Percentiles rank a stretch among this genome's conserved stretches.
These are phyloP conservation scores for Mycena citricolor DNA, from an alignment of 1,284 basidiomycete species.

Conservation along the genomic window DNA sequence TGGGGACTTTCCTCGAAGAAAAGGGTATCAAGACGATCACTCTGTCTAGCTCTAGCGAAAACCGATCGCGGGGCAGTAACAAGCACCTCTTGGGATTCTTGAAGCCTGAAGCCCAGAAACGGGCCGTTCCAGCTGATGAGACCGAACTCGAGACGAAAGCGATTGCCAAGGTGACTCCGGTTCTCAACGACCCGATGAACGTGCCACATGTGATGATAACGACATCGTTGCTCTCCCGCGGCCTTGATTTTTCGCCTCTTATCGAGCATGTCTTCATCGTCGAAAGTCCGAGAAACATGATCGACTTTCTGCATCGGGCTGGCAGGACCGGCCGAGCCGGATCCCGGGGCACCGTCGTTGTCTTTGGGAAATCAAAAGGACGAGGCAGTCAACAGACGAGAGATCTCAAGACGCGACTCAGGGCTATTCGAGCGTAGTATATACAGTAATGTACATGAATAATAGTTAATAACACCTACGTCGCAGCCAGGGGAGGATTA, in stretches of 20 bases:
- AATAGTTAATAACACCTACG: no score
- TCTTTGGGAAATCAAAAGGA: conserved; percentile 66
- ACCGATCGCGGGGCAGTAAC: conserved; percentile 66
- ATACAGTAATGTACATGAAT: not conserved
- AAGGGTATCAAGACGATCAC: conserved; percentile 68
- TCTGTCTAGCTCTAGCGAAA: conserved; percentile 48
- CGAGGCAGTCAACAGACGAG: conserved; percentile 51
- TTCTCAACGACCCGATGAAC: conserved; percentile 26
- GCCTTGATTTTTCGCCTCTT: conserved; percentile 79
- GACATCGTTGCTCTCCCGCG: conserved; percentile 88
- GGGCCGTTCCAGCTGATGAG: not conserved
- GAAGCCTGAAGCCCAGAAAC: conserved; percentile 32
- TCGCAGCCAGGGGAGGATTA: conserved; percentile 22
- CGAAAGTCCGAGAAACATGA: conserved; percentile 82
- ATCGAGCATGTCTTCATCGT: conserved; percentile 82
- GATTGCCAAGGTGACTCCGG: not conserved
- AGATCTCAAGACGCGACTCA: conserved; percentile 51
- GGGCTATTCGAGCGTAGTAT: conserved; percentile 32
- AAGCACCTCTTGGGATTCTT: conserved; percentile 75
- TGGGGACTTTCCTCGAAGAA: conserved; percentile 56
- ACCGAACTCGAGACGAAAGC: conserved; percentile 2
- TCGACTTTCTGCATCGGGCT: conserved; percentile 89
- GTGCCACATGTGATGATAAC: conserved; percentile 77
- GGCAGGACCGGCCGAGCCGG: conserved; percentile 79
- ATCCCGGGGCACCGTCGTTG: conserved; percentile 59